These are phyloP conservation scores for Incumbomyces delicatus DNA, from an alignment of 2,329 filamentous ascomycete species.

Conservation along the genomic window DNA sequence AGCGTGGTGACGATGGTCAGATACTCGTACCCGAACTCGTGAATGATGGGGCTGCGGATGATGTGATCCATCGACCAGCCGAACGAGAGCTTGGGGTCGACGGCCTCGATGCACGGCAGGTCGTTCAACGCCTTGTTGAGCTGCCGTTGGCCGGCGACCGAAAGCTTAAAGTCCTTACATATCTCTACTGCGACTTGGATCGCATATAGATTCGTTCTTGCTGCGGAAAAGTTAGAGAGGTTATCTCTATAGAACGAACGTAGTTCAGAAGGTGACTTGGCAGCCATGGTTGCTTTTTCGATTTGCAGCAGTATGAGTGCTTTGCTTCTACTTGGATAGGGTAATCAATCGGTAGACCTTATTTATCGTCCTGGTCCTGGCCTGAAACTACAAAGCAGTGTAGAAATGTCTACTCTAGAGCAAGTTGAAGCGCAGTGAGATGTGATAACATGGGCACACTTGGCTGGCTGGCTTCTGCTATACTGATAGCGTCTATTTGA, in stretches of 20 bases:
- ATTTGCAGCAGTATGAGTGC: no score
- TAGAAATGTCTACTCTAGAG: no score
- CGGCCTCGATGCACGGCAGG: constrained; percentile 8
- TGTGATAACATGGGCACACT: no score
- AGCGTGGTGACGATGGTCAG: constrained; percentile 15
- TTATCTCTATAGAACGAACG: background rate
- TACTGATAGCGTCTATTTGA: no score
- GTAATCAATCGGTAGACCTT: no score
- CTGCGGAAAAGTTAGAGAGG: background rate
- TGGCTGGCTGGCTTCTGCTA: no score
- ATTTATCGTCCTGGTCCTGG: no score
- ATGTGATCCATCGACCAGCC: constrained; percentile 15
- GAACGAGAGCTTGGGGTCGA: constrained; percentile 13
- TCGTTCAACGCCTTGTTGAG: constrained; percentile 5
- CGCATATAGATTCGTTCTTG: constrained; percentile 14
- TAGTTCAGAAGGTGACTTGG: no score
- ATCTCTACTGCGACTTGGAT: constrained; percentile 13
- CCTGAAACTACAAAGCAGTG: no score
- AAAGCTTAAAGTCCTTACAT: constrained; percentile 15
- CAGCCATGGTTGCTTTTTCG: no score
- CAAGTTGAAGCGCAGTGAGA: no score
- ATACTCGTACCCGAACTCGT: constrained; percentile 17
- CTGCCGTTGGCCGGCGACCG: constrained; percentile 11
- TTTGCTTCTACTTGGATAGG: no score
- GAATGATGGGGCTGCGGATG: constrained; percentile 14